Evolutionary conservation across 148 eudicot species (phyloP), one percentile per base, ranked within the genome.

Genomic region (Euryodendron excelsum): DNA sequence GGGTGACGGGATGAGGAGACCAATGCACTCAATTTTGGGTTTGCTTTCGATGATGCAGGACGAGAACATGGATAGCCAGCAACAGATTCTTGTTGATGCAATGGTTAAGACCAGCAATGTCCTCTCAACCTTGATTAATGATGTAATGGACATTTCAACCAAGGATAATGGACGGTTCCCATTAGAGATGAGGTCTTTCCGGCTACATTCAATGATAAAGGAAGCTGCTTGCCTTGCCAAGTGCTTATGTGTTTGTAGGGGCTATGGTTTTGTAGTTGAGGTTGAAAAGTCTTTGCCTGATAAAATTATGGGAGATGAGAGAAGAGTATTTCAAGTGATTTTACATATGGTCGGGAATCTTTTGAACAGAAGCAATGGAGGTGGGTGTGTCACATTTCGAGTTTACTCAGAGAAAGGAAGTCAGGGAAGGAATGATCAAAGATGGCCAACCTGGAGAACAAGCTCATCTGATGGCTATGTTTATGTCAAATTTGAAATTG

Each of bases 311-410:
- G 98, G 98, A 41, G 96, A 94, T 31, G 97, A 91, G 79, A 87
- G 90, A 80, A 83, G 98, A 75, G 89, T 93, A 14, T 88, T 94
- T 75, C 98, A 94, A 85, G 97, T 93, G 36, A 86, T 94, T 61
- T 74, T 94, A 79, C 96, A 94, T 79, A 91, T 94, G 93, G 88
- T 94, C 52, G 94, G 98, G 13, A 90, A 87, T 72, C 85, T 92
- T 70, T 81, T 92, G 82, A 86, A 86, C 53, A 87, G 86, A 31
- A 87, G 86, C 44, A 81, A 55, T 55, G 81, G 83, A 25, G 89
- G 90, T 17, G 96, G 90, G 56, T 84, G 76, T 62, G 77, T 94
- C 56, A 80, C 68, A 17, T 82, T 94, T 59, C 78, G 87, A 56
- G 92, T 81, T 14, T 77, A 65, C 73, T 81, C 87, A 36, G 90